phyloP scores from a whole-genome alignment of 331 rosid species.

The Pyrus hybrid region DNA sequence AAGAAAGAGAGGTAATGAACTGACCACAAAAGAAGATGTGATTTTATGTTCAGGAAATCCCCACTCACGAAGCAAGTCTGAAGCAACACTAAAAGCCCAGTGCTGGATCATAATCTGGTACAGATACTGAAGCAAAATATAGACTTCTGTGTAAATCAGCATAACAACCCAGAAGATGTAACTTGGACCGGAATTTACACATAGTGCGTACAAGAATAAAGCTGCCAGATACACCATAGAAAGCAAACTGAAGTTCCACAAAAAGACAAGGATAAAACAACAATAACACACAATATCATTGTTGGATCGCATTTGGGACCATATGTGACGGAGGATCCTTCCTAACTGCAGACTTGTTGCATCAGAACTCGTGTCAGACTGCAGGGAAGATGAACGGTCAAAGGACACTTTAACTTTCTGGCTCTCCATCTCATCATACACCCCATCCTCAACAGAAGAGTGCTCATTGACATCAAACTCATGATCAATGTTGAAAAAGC shows the following conservation, averaged over 20 bases:
- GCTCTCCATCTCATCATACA: conserved; percentile 82
- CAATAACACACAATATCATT: conserved; percentile 92
- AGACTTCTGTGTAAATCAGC: conserved; percentile 80
- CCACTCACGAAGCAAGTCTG: conserved; percentile 48
- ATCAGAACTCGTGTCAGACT: conserved; percentile 76
- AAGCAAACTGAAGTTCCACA: conserved; percentile 95
- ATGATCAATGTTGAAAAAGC: conserved; percentile 66
- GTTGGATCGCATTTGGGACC: conserved; percentile 93
- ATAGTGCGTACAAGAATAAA: conserved; percentile 83
- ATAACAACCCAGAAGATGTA: conserved; percentile 82
- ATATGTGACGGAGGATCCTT: conserved; percentile 71
- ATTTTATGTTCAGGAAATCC: conserved; percentile 77
- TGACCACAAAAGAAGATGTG: conserved; percentile 76
- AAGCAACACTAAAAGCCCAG: conserved; percentile 54
- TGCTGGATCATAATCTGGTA: conserved; percentile 95
- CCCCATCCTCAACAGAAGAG: conserved; percentile 41
- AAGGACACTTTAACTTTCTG: conserved; percentile 41
- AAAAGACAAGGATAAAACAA: conserved; percentile 79
- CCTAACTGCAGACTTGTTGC: conserved; percentile 85
- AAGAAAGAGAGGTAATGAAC: conserved; percentile 82
- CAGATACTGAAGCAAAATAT: conserved; percentile 79
- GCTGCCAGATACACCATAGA: conserved; percentile 91
- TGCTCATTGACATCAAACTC: conserved; percentile 52
- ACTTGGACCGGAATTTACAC: conserved; percentile 88
- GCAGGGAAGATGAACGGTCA: conserved; percentile 70